Percentiles rank a stretch among this genome's conserved stretches.
Conservation (phyloP, 805 yeast genomes). For the Millerozyma miso region DNA sequence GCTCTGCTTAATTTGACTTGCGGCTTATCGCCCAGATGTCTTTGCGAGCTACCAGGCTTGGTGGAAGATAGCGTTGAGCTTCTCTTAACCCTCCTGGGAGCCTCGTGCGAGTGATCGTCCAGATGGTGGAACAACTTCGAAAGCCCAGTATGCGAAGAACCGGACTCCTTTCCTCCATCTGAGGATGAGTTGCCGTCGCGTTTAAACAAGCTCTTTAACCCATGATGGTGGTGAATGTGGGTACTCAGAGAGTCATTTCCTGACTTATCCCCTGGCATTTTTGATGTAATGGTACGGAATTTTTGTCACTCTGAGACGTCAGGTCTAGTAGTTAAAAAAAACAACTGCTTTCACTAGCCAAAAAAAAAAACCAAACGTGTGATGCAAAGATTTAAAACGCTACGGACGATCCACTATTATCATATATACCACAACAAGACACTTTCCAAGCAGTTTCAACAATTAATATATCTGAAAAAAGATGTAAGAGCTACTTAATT, state of each 20-base stretch:
- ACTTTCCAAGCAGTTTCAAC: no score
- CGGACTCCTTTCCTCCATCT: slow-evolving; percentile 7
- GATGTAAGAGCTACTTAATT: no score
- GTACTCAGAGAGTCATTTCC: neutral
- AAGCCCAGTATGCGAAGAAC: slow-evolving; percentile 12
- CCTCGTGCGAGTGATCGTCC: slow-evolving; percentile 4
- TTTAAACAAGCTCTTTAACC: slow-evolving; percentile 16
- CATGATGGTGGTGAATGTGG: slow-evolving; percentile 12
- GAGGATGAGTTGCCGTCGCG: slow-evolving; percentile 11
- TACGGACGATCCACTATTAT: no score
- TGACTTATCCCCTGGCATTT: slow-evolving; percentile 1
- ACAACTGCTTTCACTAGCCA: neutral
- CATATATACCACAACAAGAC: no score
- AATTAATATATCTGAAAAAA: no score
- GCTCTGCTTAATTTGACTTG: slow-evolving; percentile 22
- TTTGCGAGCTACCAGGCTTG: slow-evolving; percentile 10
- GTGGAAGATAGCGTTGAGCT: slow-evolving; percentile 17
- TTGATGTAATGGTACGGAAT: neutral
- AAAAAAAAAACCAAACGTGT: no score
- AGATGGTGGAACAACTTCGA: slow-evolving; percentile 19
- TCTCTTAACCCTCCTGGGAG: slow-evolving; percentile 7
- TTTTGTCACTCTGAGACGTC: neutral
- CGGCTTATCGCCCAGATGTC: slow-evolving; percentile 6
- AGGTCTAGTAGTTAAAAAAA: neutral
- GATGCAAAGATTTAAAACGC: no score